phyloP scores from a whole-genome alignment of 2,329 filamentous ascomycete genomes.

The Colletotrichum sp. region DNA sequence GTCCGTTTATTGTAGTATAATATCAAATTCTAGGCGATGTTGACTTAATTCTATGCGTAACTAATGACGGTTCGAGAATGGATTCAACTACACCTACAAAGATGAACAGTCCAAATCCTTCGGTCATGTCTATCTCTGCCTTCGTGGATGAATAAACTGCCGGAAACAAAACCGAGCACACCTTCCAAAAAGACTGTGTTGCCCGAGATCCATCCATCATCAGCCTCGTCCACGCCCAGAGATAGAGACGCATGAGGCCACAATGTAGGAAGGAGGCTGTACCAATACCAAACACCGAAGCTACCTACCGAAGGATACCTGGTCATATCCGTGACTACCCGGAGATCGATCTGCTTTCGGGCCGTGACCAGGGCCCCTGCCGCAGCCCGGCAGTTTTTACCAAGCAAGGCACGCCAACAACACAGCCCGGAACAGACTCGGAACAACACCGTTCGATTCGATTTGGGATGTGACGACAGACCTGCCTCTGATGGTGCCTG shows the following conservation, averaged over 20 bases:
- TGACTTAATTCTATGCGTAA: not conserved
- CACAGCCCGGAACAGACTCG: not conserved
- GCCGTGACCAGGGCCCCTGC: not conserved
- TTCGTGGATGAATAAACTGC: not conserved
- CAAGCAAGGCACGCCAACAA: not conserved
- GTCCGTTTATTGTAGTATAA: not conserved
- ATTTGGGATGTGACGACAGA: not conserved
- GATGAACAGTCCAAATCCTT: not conserved
- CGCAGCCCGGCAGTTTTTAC: not conserved
- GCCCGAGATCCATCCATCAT: not conserved
- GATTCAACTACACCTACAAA: not conserved
- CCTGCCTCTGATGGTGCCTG: not conserved
- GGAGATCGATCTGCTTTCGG: conserved; percentile 1
- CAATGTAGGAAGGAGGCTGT: not conserved
- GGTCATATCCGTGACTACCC: not conserved
- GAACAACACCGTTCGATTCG: not conserved
- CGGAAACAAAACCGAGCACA: not conserved
- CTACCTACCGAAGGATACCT: not conserved
- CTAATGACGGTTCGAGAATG: not conserved
- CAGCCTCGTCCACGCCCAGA: not conserved
- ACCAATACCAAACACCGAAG: not conserved
- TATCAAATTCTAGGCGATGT: not conserved
- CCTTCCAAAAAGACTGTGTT: not conserved
- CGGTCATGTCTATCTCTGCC: no score
- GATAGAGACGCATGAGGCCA: not conserved